Percentiles rank a stretch among this genome's conserved stretches.
Evolutionary conservation across 1,284 basidiomycete species (phyloP).

Genomic region (Thecaphora thlaspeos): DNA sequence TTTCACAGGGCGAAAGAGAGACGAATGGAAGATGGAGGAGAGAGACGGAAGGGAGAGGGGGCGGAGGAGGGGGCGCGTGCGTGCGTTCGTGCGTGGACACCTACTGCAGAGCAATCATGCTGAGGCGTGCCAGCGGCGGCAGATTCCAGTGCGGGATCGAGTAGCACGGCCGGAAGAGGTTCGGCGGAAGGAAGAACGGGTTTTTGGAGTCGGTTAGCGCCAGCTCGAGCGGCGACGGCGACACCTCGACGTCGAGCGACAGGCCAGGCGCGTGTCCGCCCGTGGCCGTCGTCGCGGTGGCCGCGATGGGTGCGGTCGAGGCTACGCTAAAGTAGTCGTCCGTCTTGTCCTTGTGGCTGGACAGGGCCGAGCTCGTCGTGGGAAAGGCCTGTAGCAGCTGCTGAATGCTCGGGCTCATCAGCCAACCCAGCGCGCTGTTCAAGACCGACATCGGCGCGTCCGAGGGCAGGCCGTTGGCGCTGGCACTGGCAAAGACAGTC

Average conservation of each 20-base stretch:
- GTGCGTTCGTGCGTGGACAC: neutral
- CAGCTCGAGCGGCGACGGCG: constrained; percentile 25
- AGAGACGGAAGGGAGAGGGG: no score
- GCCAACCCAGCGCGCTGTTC: constrained; percentile 34
- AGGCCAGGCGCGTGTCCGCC: no score
- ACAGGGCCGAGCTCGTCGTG: constrained; percentile 12
- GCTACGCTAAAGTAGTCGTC: constrained; percentile 28
- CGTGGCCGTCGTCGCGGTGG: neutral
- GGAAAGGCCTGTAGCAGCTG: constrained; percentile 33
- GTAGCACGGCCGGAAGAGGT: constrained; percentile 45
- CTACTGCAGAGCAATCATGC: constrained; percentile 39
- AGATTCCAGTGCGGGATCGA: constrained; percentile 44
- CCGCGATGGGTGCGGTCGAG: neutral
- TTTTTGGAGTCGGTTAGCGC: constrained; percentile 40
- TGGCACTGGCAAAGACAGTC: neutral
- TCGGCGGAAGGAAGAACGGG: constrained; percentile 43
- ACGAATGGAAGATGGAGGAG: no score
- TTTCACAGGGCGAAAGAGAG: no score
- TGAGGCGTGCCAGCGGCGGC: constrained; percentile 41
- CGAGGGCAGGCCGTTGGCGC: constrained; percentile 16
- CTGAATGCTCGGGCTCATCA: constrained; percentile 47
- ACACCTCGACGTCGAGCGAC: constrained; percentile 7
- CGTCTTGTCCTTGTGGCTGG: constrained; percentile 18
- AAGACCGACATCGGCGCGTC: constrained; percentile 7
- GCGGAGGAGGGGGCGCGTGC: no score